Percentiles rank a stretch among this genome's conserved stretches.
Conservation (phyloP, 2,329 filamentous ascomycete species). For the Neonectria hederae region DNA sequence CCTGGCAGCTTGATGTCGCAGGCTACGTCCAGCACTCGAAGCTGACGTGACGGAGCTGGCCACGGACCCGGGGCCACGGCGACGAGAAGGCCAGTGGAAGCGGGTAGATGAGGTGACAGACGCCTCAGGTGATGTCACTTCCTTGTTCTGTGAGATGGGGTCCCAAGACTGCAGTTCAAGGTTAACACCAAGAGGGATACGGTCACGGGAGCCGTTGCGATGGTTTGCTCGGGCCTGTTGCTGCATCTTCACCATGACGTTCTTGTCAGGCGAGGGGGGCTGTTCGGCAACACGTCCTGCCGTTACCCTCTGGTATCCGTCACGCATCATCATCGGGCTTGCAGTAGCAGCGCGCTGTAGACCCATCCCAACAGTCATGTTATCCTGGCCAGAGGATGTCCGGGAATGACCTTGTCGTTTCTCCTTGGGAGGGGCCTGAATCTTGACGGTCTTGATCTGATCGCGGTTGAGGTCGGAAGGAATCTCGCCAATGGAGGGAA, state of each 20-base stretch:
- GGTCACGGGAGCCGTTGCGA: conserved; percentile 77
- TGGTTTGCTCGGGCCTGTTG: conserved; percentile 60
- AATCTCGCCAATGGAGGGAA: conserved; percentile 79
- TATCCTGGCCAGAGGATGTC: conserved; percentile 55
- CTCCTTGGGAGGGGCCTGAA: conserved; percentile 33
- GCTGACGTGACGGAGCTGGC: conserved; percentile 66
- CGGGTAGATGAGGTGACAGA: conserved; percentile 63
- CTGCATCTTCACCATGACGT: conserved; percentile 68
- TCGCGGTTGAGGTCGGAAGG: conserved; percentile 47
- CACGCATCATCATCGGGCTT: conserved; percentile 71
- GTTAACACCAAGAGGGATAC: conserved; percentile 76
- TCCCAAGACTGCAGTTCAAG: conserved; percentile 72
- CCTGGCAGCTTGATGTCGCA: conserved; percentile 60
- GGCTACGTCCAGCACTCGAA: conserved; percentile 61
- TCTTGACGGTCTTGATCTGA: conserved; percentile 40
- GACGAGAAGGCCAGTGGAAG: conserved; percentile 64
- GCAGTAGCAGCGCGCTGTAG: conserved; percentile 74
- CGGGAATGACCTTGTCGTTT: conserved; percentile 46
- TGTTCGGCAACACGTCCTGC: conserved; percentile 46
- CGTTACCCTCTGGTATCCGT: conserved; percentile 52
- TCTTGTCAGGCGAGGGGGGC: conserved; percentile 71
- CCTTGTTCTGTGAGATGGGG: conserved; percentile 57
- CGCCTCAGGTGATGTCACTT: conserved; percentile 66
- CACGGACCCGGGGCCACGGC: conserved; percentile 64
- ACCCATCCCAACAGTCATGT: conserved; percentile 55